Base-by-base conservation (phyloP, 2,329 filamentous ascomycete genomes). In the Rutstroemia sp. region DNA sequence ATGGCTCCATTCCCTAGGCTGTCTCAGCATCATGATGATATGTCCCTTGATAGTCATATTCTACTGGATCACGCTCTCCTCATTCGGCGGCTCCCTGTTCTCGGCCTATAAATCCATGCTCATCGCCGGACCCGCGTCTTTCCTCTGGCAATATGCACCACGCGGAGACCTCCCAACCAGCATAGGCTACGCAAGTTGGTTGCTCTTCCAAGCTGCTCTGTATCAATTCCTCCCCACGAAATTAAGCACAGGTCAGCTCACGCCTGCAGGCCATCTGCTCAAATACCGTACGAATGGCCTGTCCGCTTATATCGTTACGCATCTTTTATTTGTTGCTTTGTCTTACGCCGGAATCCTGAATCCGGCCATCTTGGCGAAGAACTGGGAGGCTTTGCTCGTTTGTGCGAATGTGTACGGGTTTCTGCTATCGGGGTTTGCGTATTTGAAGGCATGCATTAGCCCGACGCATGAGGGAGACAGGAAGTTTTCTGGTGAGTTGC, bases 261-360 rank as follows among this genome's bases (percentile, higher is more conserved):
- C 74, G 0, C 74, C 74, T 3, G 74, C 73, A 16, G 74, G 74
- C 0, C 60, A 76, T 58, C 64, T 75, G 23, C 66, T 77, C 9
- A 67, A 69, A 5, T 77, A 77, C 58, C 68, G 67, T 19, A 74
- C 71, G n/a, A 77, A 77, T 59, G 74, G 74, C 0, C 62, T 76
- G 1, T 60, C 61, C 1, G 73, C 73, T 6, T 76, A 72, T 71
- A 49, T 70, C 4, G 58, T 73, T 6, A 75, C 73, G 0, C 70
- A 75, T 58, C 27, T 66, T 1, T 52, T 73, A 0, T 71, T 70
- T 48, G 61, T 62, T 4, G 48, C 41, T 0, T 58, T 68, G 2
- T 66, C 66, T 30, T 62, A 62, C 23, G 52, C 61, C 19, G 72
- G 70, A 0, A 21, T 70, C 4, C 38, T 75, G 12, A 70, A 75